These are phyloP conservation scores for Salix brachista DNA, from an alignment of 345 rosid genomes.

Conservation along the genomic window DNA sequence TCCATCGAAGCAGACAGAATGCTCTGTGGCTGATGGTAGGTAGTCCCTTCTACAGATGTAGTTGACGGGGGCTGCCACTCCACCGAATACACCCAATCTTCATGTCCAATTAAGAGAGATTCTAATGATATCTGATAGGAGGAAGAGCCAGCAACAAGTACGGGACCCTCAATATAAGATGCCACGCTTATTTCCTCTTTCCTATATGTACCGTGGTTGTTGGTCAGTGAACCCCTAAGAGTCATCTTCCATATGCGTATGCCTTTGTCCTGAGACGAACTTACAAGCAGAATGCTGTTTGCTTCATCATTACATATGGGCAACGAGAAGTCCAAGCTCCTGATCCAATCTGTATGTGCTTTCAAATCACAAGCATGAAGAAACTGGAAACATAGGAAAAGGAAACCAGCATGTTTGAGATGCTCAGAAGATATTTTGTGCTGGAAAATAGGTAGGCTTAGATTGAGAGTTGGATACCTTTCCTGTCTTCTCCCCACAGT, in stretches of 20 bases:
- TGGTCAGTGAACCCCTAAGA: constrained; percentile 28
- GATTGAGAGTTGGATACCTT: constrained; percentile 43
- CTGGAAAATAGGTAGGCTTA: not conserved
- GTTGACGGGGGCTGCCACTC: constrained; percentile 80
- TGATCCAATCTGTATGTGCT: constrained; percentile 94
- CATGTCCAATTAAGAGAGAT: constrained; percentile 92
- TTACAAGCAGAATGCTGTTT: constrained; percentile 65
- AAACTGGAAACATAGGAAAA: constrained; percentile 44
- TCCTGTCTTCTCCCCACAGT: constrained; percentile 63
- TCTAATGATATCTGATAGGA: constrained; percentile 89
- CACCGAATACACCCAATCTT: constrained; percentile 97
- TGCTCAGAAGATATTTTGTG: not conserved
- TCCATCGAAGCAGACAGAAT: constrained; percentile 94
- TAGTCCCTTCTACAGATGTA: constrained; percentile 22
- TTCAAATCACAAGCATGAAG: constrained; percentile 75
- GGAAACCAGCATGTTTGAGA: constrained; percentile 3
- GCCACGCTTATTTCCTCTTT: constrained; percentile 63
- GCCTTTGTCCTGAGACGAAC: constrained; percentile 93
- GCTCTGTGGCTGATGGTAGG: constrained; percentile 60
- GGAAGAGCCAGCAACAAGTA: constrained; percentile 51
- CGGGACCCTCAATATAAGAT: constrained; percentile 89
- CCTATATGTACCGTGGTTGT: constrained; percentile 29
- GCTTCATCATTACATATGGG: constrained; percentile 42
- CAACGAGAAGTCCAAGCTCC: constrained; percentile 92
- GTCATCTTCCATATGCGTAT: constrained; percentile 86